A percentile compares a stretch with the other conserved stretches of the same genome.
Conservation (phyloP, 1,284 basidiomycete species). For the Boletus smithii region DNA sequence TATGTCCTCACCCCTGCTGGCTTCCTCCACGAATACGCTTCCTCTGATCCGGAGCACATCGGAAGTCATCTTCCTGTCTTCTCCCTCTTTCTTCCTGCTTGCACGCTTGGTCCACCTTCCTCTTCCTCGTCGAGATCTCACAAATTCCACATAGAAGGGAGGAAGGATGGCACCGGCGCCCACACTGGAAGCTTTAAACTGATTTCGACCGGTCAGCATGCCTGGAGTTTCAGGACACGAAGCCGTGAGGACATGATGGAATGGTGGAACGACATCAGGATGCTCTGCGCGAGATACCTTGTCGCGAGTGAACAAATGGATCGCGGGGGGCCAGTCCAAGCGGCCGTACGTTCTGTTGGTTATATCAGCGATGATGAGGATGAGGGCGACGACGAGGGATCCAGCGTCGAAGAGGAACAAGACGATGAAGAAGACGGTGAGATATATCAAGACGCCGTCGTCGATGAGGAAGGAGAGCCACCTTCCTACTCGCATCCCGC, state of each 20-base stretch:
- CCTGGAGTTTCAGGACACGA: constrained; percentile 90
- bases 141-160: constrained; percentile 97
- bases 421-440: constrained; percentile 53
- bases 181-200: constrained; percentile 49
- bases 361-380: constrained; percentile 80
- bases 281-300: constrained; percentile 94
- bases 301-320: constrained; percentile 95
- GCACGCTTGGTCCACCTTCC: constrained; percentile 94
- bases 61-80: constrained; percentile 73
- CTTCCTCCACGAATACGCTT: constrained; percentile 89
- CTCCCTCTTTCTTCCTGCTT: constrained; percentile 90
- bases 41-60: constrained; percentile 66
- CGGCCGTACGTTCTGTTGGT: constrained; percentile 86
- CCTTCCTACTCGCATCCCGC: constrained; percentile 49
- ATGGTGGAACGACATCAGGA: constrained; percentile 99
- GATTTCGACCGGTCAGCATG: constrained; percentile 50
- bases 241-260: constrained; percentile 99
- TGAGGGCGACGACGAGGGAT: constrained; percentile 61
- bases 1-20: constrained; percentile 95
- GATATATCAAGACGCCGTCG: constrained; percentile 35
- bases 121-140: constrained; percentile 69
- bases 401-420: constrained; percentile 73
- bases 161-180: constrained; percentile 76
- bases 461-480: constrained; percentile 45
- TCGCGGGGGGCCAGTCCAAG: constrained; percentile 88